Evolutionary conservation across 257 asterid genomes (phyloP), one percentile per base, ranked within the genome.

Genomic region (Solanum chmielewskii): DNA sequence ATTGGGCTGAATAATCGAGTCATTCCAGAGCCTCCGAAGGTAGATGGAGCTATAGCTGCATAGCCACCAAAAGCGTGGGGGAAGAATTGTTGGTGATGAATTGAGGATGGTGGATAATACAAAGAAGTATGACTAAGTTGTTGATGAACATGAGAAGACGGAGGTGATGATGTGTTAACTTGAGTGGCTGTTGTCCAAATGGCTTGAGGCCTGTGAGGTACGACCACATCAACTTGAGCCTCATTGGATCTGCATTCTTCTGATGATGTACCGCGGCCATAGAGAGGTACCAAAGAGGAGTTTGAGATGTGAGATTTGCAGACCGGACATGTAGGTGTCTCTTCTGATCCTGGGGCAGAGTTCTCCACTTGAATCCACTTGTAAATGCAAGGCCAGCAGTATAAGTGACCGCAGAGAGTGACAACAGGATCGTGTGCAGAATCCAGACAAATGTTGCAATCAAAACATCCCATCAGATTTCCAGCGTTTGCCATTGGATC

Each of bases 341-440:
- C 64, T 6, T 73, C 91, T 59, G 91, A 62, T 4, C 80, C 86
- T 15, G 47, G 60, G 70, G 78, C 39, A 16, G 87, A 23, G 41
- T 33, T 49, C 76, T 81, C 85, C 31, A 83, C 74, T 31, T 80
- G 62, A 25, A 91, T 52, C 93, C 93, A 91, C 47, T 89, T 83
- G 90, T 89, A 96, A 85, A 96, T 95, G 93, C 99, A 96, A 11
- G 98, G 95, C 99, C 99, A 96, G 88, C 99, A 96, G 87, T 94
- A 96, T 29, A 96, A 93, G 88, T 95, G 99, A 33, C 98, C 98
- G 16, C 98, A 96, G 35, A 95, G 94, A 78, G 98, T 94, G 85
- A 95, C 95, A 15, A 96, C 96, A 9, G 99, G 99, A 33, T 96
- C 98, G 12, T 89, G 92, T 6, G 94, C 95, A 4, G 98, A 91